Evolutionary conservation across 2,329 filamentous ascomycete genomes (phyloP), one percentile per base, ranked within the genome.

Genomic region (Tolypocladium paradoxum): DNA sequence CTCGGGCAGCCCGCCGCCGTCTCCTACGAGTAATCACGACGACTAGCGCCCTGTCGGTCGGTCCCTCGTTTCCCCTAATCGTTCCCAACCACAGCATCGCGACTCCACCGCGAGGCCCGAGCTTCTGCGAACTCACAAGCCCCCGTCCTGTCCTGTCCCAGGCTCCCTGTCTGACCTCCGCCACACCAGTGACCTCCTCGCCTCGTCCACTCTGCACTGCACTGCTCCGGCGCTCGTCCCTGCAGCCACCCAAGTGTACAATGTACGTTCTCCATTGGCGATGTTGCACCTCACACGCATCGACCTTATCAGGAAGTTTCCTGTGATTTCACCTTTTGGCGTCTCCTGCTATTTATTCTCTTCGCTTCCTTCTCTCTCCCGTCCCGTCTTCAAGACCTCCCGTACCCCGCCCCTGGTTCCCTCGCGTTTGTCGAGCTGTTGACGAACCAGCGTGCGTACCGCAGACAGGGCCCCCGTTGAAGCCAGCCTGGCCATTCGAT

Each of bases 401-500:
- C 12, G 12, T 20, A 27, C 35, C 31, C 33, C 50, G 12, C 50
- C 33, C 43, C 35, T 38, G 18, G 6, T 31, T 47, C 24, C 33
- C 50, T 27, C 24, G 22, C 18, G 31, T 16, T 27, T 11, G 35
- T 22, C 18, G n/a, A 22, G 52, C 51, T 37, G 48, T 59, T 48
- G 48, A 50, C 54, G 50, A 49, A 59, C 33, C 51, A 53, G 53
- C 57, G 52, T 48, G 54, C 56, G 51, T 55, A 36, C 53, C 53
- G 40, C 53, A 49, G 47, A 56, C 55, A 54, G 57, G 56, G 51
- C 54, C 48, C 50, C 55, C 54, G 52, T 56, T 65, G 52, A 61
- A 65, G 63, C 63, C 63, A 65, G 60, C 58, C 64, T 66, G 64
- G 64, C 64, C 64, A 64, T 58, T 64, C 62, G 60, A 58, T 60